Conservation (phyloP, 306 rosid genomes). For the Potentilla sterilis region DNA sequence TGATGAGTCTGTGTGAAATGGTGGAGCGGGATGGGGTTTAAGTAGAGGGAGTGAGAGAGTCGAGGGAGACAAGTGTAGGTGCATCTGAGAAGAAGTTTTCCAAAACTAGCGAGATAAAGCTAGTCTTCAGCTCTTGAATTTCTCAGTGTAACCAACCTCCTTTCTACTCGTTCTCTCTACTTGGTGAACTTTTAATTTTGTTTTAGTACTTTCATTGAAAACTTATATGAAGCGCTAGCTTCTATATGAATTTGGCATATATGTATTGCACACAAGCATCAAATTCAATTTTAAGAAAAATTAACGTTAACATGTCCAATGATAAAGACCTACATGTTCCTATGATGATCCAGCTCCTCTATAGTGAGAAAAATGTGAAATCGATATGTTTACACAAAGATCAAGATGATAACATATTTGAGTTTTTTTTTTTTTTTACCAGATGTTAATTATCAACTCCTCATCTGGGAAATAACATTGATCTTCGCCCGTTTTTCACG, state of each 20-base stretch:
- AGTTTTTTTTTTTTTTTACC: no score
- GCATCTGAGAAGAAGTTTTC: not conserved
- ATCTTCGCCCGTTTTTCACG: no score
- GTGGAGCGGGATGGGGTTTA: constrained; percentile 13
- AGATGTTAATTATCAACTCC: no score
- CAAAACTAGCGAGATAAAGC: not conserved
- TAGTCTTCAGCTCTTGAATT: not conserved
- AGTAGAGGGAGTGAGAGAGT: constrained; percentile 21
- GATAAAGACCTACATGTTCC: no score
- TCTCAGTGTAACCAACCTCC: not conserved
- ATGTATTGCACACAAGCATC: no score
- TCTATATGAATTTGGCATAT: not conserved
- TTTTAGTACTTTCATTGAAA: not conserved
- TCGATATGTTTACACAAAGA: no score
- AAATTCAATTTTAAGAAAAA: not conserved
- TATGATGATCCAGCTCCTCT: no score
- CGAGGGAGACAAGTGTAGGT: constrained; percentile 1
- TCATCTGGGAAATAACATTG: no score
- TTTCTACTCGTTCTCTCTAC: not conserved
- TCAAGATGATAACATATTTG: no score
- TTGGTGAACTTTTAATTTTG: not conserved
- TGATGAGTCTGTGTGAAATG: not conserved
- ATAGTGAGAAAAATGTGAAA: no score
- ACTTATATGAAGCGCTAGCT: not conserved
- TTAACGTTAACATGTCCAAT: not conserved